Evolutionary conservation across 2,329 filamentous ascomycete species (phyloP).

Genomic region (Penicillium sp.): DNA sequence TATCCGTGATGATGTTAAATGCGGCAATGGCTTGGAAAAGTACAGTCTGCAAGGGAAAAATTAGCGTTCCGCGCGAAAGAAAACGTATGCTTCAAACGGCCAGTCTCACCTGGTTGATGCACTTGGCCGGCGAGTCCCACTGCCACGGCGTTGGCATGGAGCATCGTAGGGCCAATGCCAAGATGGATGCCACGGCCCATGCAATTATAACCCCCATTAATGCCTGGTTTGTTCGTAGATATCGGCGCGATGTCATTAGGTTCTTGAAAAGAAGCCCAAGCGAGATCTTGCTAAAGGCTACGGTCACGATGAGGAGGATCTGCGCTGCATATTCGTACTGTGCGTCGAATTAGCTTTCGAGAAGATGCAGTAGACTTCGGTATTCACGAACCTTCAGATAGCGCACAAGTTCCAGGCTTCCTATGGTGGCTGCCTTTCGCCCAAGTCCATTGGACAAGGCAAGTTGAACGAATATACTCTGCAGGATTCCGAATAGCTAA

Average conservation of each 20-base stretch:
- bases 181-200: constrained; percentile 20
- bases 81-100: background rate
- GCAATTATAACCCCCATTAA: constrained; percentile 17
- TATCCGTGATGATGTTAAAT: constrained; percentile 17
- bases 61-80: background rate
- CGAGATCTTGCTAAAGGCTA: constrained; percentile 22
- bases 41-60: background rate
- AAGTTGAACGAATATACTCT: constrained; percentile 21
- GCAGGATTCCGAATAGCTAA: constrained; percentile 17
- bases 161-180: constrained; percentile 19
- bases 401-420: constrained; percentile 2
- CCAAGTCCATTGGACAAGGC: constrained; percentile 23
- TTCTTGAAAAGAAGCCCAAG: constrained; percentile 19
- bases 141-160: constrained; percentile 20
- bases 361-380: background rate
- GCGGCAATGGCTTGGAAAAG: constrained; percentile 16
- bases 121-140: constrained; percentile 11
- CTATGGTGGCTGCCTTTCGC: constrained; percentile 10
- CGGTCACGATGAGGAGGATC: constrained; percentile 17
- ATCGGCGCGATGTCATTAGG: constrained; percentile 15
- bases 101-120: constrained; percentile 17
- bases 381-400: constrained; percentile 17
- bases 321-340: constrained; percentile 23
- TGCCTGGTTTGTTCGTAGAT: constrained; percentile 10
- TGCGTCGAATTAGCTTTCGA: background rate